phyloP scores from a whole-genome alignment of 331 rosid species.

The Acacia concinna region DNA sequence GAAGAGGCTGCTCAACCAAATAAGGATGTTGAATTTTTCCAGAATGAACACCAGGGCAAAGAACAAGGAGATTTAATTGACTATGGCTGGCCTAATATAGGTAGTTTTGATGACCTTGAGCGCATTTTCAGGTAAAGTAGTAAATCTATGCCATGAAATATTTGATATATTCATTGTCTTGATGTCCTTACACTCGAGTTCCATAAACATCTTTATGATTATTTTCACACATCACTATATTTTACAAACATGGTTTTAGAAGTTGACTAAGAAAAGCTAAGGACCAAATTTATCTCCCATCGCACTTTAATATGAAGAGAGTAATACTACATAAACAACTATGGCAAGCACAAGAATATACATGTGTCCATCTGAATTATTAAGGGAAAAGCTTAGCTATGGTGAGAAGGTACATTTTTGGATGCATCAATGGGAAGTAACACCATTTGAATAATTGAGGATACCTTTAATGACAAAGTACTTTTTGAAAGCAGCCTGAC shows the following conservation, averaged over 20 bases:
- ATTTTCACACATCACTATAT: neutral
- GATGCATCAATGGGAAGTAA: constrained; percentile 4
- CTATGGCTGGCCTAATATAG: constrained; percentile 86
- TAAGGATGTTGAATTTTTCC: constrained; percentile 54
- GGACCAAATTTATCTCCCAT: constrained; percentile 2
- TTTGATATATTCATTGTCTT: constrained; percentile 15
- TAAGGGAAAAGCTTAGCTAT: neutral
- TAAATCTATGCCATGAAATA: constrained; percentile 14
- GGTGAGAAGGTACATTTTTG: constrained; percentile 2
- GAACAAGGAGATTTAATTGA: constrained; percentile 82
- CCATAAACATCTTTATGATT: neutral
- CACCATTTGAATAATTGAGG: constrained; percentile 3
- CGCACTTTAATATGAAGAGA: neutral
- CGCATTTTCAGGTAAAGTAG: constrained; percentile 76
- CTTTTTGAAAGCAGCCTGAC: constrained; percentile 3
- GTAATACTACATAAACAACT: neutral
- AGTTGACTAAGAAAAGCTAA: constrained; percentile 10
- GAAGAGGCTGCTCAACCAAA: constrained; percentile 51
- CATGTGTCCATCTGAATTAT: constrained; percentile 20
- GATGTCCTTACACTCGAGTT: neutral
- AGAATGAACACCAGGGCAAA: constrained; percentile 53
- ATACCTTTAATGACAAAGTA: neutral
- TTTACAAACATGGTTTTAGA: neutral
- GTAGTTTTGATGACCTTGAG: constrained; percentile 96
- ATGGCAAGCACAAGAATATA: neutral